Base-by-base conservation (phyloP, 1,284 basidiomycete species). In the Ustilago esculenta region DNA sequence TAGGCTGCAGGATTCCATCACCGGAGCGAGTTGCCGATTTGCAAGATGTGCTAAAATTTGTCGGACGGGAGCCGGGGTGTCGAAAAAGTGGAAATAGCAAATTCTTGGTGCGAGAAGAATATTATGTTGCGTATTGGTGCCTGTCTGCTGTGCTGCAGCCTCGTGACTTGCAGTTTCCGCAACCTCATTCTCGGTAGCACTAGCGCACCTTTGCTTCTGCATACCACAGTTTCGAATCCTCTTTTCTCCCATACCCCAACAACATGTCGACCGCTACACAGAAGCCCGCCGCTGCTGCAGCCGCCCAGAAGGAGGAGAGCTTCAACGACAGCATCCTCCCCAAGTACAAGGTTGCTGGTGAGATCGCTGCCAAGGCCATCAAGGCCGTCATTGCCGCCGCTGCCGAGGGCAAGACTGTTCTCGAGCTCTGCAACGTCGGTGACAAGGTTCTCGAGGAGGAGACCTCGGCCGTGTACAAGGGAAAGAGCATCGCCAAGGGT, bases 371-470 rank as follows among this genome's bases (percentile, higher is more conserved):
- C 80, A 87, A 88, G 78, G 92, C 92, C 45, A 87, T 92, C 83
- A 92, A 93, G 85, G 86, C 97, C 76, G 72, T 77, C 27, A 59
- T 72, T 33, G 72, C 68, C 23, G 73, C 69, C 20, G 55, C 68
- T 43, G 44, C 61, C 33, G 90, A 92, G 77, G 94, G 92, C 51
- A 89, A 90, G 61, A 94, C 91, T 84, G 85, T 94, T 77, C 86
- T 95, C 82, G 93, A 97, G 84, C 87, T 98, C 50, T 94, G 92
- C 84, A 84, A 90, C 66, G 89, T 92, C 84, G 94, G 94, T 65
- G 94, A 98, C 86, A 91, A 90, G 84, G 87, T 93, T 80, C 85
- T 98, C 81, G 91, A 93, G 83, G 87, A 91, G 68, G 90, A 90
- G 77, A 90, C 92, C 18, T 87, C 87, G 54, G 88, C 87, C 36